Conservation (phyloP, 495 filamentous ascomycete species). For the Trichodelitschia bisporula region DNA sequence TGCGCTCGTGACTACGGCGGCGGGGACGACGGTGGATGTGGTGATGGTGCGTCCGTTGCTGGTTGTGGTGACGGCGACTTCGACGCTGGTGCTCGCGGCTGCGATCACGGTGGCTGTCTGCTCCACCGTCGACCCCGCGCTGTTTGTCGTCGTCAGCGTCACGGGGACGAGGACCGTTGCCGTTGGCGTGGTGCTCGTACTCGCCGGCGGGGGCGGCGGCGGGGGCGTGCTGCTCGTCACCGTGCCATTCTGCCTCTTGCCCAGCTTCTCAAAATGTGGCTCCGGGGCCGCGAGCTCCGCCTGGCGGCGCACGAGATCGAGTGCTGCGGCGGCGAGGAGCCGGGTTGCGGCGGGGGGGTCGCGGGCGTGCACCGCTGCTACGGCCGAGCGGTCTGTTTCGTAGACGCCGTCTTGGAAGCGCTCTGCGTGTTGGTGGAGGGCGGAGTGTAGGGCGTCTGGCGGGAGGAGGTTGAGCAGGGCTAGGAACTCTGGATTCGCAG, state of each 20-base stretch:
- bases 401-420: slow-evolving; percentile 23
- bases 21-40: slow-evolving; percentile 11
- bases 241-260: slow-evolving; percentile 1
- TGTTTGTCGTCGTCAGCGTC: slow-evolving; percentile 4
- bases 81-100: slow-evolving; percentile 8
- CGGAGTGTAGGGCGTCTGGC: slow-evolving; percentile 17
- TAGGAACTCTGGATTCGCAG: slow-evolving; percentile 12
- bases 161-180: slow-evolving; percentile 7
- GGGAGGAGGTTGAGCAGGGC: slow-evolving; percentile 19
- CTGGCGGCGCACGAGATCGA: slow-evolving; percentile 14
- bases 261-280: neutral
- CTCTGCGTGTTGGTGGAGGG: slow-evolving; percentile 16
- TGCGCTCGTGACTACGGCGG: slow-evolving; percentile 8
- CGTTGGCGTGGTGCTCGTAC: slow-evolving; percentile 3
- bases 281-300: slow-evolving; percentile 1
- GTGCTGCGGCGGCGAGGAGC: slow-evolving; percentile 13
- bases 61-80: slow-evolving; percentile 13
- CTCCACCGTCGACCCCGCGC: slow-evolving; percentile 4
- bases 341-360: slow-evolving; percentile 19
- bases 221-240: slow-evolving; percentile 3
- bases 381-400: slow-evolving; percentile 17
- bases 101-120: slow-evolving; percentile 7
- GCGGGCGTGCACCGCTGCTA: slow-evolving; percentile 19
- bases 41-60: slow-evolving; percentile 9
- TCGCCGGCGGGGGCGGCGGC: neutral